Evolutionary conservation across 257 asterid genomes (phyloP), one percentile per base, ranked within the genome.

Genomic region (Nicotiana paniculata): DNA sequence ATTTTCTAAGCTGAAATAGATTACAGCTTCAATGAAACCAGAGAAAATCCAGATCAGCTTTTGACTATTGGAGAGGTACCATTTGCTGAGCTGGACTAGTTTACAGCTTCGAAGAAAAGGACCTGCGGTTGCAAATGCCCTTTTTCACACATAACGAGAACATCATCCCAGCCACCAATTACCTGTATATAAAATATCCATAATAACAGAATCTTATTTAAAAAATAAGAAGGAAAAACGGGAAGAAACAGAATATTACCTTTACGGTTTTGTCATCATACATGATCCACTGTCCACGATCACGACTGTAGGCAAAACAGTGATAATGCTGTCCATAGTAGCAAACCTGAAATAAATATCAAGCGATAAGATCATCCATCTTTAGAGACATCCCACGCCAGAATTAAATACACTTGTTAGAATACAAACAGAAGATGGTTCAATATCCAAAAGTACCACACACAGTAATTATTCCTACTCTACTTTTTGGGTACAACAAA

Each of bases 101-200:
- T 88, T 82, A 86, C 92, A 85, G 97, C 97, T 91, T 94, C 97
- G 74, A 79, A 96, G 81, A 94, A 89, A 85, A 96, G 97, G 81
- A 96, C 95, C 85, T 96, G 99, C 37, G 99, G 99, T 86, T 96
- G 99, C 85, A 96, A 88, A 84, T 93, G 98, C 80, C 98, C 98
- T 87, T 79, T 91, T 87, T 89, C 97, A 69, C 99, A 96, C 93
- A 90, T 90, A 61, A 81, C 64, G 76, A 94, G 92, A 81, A 96
- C 99, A 70, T 96, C 97, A 80, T 85, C 85, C 99, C 99, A 96
- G 89, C 86, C 85, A 75, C 98, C 99, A 82, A 96, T 88, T 12
- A 94, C 97, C 98, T 96, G 70, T 74, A 55, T 17, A 51, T 10
- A 61, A 80, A 66, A 83, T 33, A 79, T 77, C 57, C 77, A 65